A percentile compares a stretch with the other conserved stretches of the same genome.
These are phyloP conservation scores for Wickerhamomyces ciferrii DNA, from an alignment of 805 yeast genomes.

Conservation along the genomic window DNA sequence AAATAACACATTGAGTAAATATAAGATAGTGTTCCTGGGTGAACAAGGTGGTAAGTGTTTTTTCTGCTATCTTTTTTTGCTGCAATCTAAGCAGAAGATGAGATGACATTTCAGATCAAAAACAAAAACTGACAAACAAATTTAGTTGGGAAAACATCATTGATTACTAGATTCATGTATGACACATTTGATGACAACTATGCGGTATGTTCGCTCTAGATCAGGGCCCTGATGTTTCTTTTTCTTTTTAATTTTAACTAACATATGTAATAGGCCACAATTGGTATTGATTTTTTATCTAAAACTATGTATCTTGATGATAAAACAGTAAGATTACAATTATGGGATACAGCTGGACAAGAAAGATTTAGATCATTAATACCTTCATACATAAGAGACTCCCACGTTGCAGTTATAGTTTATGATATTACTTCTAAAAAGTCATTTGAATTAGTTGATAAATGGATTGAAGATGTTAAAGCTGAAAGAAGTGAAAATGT, in stretches of 20 bases:
- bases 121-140: not conserved
- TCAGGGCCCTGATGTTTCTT: no score
- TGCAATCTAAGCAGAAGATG: no score
- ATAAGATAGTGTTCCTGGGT: slow-evolving; percentile 93
- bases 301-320: slow-evolving; percentile 95
- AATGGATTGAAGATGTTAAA: slow-evolving; percentile 94
- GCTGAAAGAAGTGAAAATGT: slow-evolving; percentile 91
- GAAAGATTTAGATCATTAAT: slow-evolving; percentile 92
- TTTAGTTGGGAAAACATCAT: slow-evolving; percentile 90
- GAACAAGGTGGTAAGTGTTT: slow-evolving; percentile 49
- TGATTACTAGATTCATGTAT: slow-evolving; percentile 96
- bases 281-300: slow-evolving; percentile 92
- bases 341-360: slow-evolving; percentile 99
- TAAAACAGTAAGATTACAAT: slow-evolving; percentile 87
- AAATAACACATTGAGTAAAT: slow-evolving; percentile 42
- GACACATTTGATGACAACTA: slow-evolving; percentile 96
- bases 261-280: slow-evolving; percentile 59
- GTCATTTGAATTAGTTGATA: slow-evolving; percentile 76
- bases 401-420: slow-evolving; percentile 95
- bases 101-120: no score
- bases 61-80: not conserved
- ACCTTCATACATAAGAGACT: slow-evolving; percentile 93
- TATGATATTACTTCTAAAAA: slow-evolving; percentile 88
- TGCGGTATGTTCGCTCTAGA: slow-evolving; percentile 38
- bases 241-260: no score